Conservation (phyloP, 768 basidiomycete genomes). For the Leucocoprinus sp. region DNA sequence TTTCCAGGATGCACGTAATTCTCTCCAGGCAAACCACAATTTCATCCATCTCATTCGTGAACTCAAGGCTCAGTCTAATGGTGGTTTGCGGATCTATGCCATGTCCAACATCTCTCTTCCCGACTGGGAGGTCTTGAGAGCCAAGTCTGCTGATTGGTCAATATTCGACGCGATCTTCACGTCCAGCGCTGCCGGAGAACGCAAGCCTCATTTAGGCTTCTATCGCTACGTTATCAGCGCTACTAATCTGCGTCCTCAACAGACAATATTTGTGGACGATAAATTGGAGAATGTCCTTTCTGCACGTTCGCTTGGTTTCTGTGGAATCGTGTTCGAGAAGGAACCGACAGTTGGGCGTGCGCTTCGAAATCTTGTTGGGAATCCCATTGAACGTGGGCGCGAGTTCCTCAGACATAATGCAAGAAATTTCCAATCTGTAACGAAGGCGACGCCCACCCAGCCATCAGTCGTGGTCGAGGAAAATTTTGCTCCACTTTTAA, state of each 20-base stretch:
- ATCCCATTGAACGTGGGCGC: conserved; percentile 35
- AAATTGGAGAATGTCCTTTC: conserved; percentile 50
- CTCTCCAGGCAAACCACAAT: conserved; percentile 37
- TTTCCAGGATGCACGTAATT: too few relatives aligned
- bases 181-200: conserved; percentile 41
- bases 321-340: conserved; percentile 42
- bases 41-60: conserved; percentile 37
- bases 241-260: conserved; percentile 35
- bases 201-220: conserved; percentile 48
- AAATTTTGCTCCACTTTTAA: conserved; percentile 53
- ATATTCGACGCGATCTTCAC: conserved; percentile 46
- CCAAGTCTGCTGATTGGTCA: conserved; percentile 38
- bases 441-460: conserved; percentile 23
- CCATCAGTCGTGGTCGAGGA: conserved; percentile 32
- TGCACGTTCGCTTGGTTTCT: conserved; percentile 47
- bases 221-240: conserved; percentile 39
- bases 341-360: conserved; percentile 30
- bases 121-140: conserved; percentile 38
- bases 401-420: conserved; percentile 34
- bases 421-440: conserved; percentile 35
- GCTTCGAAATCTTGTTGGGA: conserved; percentile 38
- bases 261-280: conserved; percentile 51
- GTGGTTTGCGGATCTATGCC: conserved; percentile 36
- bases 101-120: conserved; percentile 54
- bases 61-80: conserved; percentile 31